phyloP scores from a whole-genome alignment of 192 early-diverging fungal species.

The Cetraspora pellucida region DNA sequence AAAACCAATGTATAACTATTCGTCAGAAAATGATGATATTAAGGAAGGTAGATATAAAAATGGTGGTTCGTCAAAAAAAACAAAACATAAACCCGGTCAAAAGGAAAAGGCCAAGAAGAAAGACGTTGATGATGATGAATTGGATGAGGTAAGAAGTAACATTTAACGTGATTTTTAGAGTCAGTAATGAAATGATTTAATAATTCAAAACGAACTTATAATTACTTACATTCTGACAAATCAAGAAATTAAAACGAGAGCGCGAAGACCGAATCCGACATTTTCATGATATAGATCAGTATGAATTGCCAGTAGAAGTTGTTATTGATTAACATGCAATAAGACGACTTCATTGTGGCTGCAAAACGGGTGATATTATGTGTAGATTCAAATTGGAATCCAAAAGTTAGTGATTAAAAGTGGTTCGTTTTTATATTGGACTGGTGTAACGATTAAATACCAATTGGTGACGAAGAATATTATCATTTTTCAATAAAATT shows the following conservation, averaged over 20 bases:
- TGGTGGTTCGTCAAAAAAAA: not conserved
- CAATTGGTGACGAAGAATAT: not conserved
- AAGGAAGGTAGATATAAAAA: not conserved
- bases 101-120: not conserved
- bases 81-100: not conserved
- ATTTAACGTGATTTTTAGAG: not conserved
- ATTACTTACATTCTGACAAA: not conserved
- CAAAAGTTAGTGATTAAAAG: constrained; percentile 6
- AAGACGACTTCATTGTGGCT: not conserved
- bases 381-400: not conserved
- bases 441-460: not conserved
- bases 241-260: not conserved
- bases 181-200: not conserved
- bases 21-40: not conserved
- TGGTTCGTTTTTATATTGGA: not conserved
- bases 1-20: not conserved
- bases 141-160: not conserved
- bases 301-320: constrained; percentile 17
- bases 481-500: not conserved
- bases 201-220: not conserved
- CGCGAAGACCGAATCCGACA: constrained; percentile 3
- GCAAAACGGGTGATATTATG: not conserved
- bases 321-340: not conserved
- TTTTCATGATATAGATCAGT: constrained; percentile 19
- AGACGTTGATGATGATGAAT: not conserved